These are phyloP conservation scores for Nakataea oryzae DNA, from an alignment of 2,329 filamentous ascomycete species.

Conservation along the genomic window DNA sequence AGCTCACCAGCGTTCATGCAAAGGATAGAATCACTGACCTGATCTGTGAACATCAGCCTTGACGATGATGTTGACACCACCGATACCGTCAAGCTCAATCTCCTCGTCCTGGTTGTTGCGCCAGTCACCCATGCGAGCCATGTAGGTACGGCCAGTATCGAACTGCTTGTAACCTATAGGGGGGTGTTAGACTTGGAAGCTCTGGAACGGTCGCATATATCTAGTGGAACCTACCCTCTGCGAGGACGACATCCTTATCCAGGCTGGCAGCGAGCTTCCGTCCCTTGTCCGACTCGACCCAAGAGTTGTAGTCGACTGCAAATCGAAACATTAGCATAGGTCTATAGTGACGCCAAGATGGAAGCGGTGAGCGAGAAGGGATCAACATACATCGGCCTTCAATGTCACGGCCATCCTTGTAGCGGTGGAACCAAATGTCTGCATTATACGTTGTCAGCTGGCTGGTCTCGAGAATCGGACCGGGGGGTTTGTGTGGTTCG, in stretches of 20 bases:
- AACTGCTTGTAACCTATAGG: conserved; percentile 77
- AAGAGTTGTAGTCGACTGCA: conserved; percentile 95
- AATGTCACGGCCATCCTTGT: conserved; percentile 70
- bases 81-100: conserved; percentile 87
- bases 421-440: conserved; percentile 98
- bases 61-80: conserved; percentile 93
- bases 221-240: conserved; percentile 54
- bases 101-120: conserved; percentile 85
- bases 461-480: background rate
- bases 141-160: conserved; percentile 79
- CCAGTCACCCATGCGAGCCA: conserved; percentile 89
- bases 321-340: conserved; percentile 2
- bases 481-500: conserved; percentile 18
- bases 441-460: conserved; percentile 2
- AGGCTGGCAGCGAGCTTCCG: conserved; percentile 63
- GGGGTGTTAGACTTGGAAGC: conserved; percentile 10
- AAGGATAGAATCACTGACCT: conserved; percentile 34
- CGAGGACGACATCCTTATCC: conserved; percentile 72
- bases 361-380: background rate
- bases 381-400: conserved; percentile 76
- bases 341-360: conserved; percentile 11
- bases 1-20: too few relatives aligned
- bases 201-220: background rate
- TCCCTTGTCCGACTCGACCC: conserved; percentile 85
- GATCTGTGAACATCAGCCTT: conserved; percentile 97